Evolutionary conservation across 169 alveolate species (phyloP).

Genomic region (Eimeria maxima): DNA sequence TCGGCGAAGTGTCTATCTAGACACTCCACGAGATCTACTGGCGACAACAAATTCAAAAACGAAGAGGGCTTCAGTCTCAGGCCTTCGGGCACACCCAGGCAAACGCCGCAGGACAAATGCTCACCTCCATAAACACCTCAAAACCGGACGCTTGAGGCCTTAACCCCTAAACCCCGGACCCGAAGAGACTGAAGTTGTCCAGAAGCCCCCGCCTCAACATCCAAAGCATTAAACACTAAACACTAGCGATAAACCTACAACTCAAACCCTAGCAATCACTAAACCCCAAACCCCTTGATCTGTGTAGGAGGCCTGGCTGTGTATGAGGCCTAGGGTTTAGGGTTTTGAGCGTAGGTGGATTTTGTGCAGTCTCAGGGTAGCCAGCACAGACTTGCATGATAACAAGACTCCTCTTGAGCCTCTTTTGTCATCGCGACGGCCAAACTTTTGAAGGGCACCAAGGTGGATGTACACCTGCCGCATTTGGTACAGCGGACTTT

Average conservation of each 20-base stretch:
- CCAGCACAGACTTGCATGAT: constrained; percentile 51
- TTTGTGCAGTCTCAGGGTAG: neutral
- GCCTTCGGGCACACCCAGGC: constrained; percentile 23
- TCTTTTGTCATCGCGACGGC: constrained; percentile 82
- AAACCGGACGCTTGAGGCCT: neutral
- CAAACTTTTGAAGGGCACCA: constrained; percentile 81
- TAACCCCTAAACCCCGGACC: neutral
- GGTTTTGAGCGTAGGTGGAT: neutral
- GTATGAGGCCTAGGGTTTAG: neutral
- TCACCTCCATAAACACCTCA: neutral
- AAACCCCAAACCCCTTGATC: too few relatives aligned
- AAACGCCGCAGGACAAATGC: neutral
- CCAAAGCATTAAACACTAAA: too few relatives aligned
- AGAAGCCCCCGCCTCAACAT: too few relatives aligned
- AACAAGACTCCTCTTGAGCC: constrained; percentile 80
- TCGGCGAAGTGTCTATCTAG: constrained; percentile 78
- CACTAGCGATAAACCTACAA: neutral
- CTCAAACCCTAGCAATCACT: neutral
- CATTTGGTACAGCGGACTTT: constrained; percentile 76
- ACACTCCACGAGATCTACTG: constrained; percentile 79
- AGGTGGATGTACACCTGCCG: constrained; percentile 80
- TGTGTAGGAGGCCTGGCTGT: neutral
- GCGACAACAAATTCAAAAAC: constrained; percentile 42
- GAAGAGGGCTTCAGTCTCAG: constrained; percentile 72
- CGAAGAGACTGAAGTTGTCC: too few relatives aligned